Conservation (phyloP, 495 filamentous ascomycete genomes). For the Letharia lupina region DNA sequence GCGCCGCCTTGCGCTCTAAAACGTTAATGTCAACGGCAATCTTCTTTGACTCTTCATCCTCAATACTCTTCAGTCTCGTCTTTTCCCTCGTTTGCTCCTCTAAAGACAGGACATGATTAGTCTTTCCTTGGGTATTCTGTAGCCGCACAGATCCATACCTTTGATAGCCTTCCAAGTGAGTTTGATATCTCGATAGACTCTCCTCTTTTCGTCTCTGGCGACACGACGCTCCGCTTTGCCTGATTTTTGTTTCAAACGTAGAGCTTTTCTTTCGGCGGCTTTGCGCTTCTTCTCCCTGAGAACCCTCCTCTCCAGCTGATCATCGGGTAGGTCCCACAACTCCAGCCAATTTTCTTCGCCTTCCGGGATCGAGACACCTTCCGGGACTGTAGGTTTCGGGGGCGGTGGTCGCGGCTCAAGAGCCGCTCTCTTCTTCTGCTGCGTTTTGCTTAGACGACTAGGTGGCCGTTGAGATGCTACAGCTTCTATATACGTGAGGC, state of each 20-base stretch:
- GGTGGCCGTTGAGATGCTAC: conserved; percentile 3
- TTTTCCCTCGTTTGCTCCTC: conserved; percentile 23
- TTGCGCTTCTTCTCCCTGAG: conserved; percentile 25
- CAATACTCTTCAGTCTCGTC: conserved; percentile 18
- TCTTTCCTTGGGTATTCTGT: not conserved
- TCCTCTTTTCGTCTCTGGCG: conserved; percentile 28
- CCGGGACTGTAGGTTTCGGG: conserved; percentile 30
- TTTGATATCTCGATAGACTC: conserved; percentile 26
- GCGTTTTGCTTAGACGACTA: conserved; percentile 36
- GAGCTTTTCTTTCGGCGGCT: conserved; percentile 24
- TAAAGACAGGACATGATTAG: not conserved
- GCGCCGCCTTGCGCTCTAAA: conserved; percentile 23
- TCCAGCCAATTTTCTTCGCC: conserved; percentile 32
- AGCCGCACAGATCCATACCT: conserved; percentile 13
- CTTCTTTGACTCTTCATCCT: conserved; percentile 28
- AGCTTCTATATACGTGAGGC: conserved; percentile 10
- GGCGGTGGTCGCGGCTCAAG: conserved; percentile 26
- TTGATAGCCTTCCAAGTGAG: conserved; percentile 26
- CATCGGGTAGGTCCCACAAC: conserved; percentile 32
- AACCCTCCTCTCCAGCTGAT: conserved; percentile 27
- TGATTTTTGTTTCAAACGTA: conserved; percentile 28
- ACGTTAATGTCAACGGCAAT: conserved; percentile 25
- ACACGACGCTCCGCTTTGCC: conserved; percentile 26
- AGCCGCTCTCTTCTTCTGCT: conserved; percentile 29
- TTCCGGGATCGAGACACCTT: conserved; percentile 26